Evolutionary conservation across 768 basidiomycete genomes (phyloP), one percentile per base, ranked within the genome.

Genomic region (Tylopilus plumbeoviolaceoides): DNA sequence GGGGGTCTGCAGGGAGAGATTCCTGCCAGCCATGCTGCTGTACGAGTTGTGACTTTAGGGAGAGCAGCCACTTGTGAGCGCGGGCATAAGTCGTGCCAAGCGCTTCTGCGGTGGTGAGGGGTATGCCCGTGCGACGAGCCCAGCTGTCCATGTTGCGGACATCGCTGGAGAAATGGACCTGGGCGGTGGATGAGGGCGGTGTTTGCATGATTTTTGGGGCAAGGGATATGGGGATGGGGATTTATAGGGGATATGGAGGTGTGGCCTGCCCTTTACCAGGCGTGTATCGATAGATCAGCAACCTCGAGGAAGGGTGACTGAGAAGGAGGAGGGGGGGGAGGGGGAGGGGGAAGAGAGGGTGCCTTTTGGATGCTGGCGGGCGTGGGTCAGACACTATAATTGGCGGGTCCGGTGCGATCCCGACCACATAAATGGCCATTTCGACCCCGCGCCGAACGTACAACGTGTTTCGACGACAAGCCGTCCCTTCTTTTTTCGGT

Each of bases 61-160:
- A 70, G 48, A 82, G 75, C 31, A 92, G 70, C 87, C 86, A 88
- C 51, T 83, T 83, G 62, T 89, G 89, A 23, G 89, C 85, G 36
- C 85, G 82, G 45, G 89, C 86, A 69, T 92, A 92, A 48, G 84
- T 86, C 12, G 83, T 81, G 18, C 88, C 88, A 50, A 92, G 74
- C 28, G 88, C 87, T 59, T 91, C 89, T 47, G 87, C 89, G 48
- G 85, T 89, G 59, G 88, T 89, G 55, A 92, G 76, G 40, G 88
- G 87, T 46, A 92, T 89, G 66, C 82, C 77, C 0, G 89, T 90
- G 53, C 89, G 82, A 50, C 73, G 76, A 0, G 90, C 86, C 89
- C 89, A 92, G 54, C 78, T 83, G 70, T 90, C 87, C 84, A 92
- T 88, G 67, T 85, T 84, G 52, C 76, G 76, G 67, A 91, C 86